Evolutionary conservation across 352 stramenopile genomes (phyloP).

Genomic region (Achlya hypogyna): DNA sequence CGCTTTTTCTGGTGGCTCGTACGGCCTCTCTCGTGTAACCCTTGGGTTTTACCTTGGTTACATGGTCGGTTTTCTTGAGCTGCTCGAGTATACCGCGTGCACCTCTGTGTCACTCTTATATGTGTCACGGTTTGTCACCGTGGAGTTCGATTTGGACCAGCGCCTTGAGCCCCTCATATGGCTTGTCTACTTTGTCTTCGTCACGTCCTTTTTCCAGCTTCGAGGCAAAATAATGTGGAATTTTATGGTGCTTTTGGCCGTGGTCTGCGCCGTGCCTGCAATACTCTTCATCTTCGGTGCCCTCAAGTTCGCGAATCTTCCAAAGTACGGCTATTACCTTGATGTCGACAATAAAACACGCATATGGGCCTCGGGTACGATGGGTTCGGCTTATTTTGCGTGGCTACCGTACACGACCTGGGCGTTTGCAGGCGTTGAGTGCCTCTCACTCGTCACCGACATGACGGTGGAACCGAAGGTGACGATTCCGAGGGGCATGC

Average conservation of each 20-base stretch:
- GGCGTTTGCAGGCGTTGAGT: background rate
- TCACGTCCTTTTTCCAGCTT: background rate
- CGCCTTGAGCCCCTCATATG: constrained; percentile 13
- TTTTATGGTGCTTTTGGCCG: background rate
- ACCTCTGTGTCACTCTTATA: constrained; percentile 23
- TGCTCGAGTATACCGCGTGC: background rate
- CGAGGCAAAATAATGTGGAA: background rate
- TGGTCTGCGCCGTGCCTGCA: background rate
- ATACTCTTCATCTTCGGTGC: background rate
- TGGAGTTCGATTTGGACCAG: background rate
- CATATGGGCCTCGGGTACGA: background rate
- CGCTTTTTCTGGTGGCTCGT: constrained; percentile 20
- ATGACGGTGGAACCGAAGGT: background rate
- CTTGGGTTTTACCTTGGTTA: constrained; percentile 24
- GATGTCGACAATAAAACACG: background rate
- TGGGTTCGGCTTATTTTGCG: background rate
- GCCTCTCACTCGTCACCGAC: background rate
- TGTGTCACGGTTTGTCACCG: constrained; percentile 21
- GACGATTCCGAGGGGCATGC: background rate
- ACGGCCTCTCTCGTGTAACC: constrained; percentile 24
- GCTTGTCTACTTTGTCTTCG: constrained; percentile 3
- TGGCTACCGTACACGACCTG: background rate
- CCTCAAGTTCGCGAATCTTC: background rate
- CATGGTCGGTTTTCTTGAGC: constrained; percentile 25
- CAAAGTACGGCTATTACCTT: background rate